A percentile compares a stretch with the other conserved stretches of the same genome.
Conservation (phyloP, 2,329 filamentous ascomycete genomes). For the Epichloe hybrida region DNA sequence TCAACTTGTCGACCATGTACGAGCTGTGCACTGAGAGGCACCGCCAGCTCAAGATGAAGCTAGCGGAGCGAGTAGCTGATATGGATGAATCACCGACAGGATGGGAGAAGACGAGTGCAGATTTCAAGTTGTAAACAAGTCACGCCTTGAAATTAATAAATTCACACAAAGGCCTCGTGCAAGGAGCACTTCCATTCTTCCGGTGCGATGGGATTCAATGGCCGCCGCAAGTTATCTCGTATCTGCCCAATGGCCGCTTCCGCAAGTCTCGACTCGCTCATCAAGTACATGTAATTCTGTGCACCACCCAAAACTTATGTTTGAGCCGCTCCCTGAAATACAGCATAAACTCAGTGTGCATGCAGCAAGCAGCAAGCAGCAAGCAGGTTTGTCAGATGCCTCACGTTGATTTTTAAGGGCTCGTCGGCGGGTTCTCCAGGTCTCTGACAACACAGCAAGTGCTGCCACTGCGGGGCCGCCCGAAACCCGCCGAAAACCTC, state of each 20-base stretch:
- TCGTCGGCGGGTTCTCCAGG: no score
- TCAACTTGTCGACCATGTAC: conserved; percentile 84
- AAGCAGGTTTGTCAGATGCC: no score
- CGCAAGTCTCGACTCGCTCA: background rate
- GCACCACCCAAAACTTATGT: background rate
- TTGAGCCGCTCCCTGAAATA: background rate
- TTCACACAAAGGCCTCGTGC: background rate
- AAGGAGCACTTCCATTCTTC: background rate
- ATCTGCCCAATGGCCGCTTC: background rate
- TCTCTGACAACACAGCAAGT: no score
- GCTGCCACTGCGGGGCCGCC: background rate
- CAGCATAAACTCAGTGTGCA: background rate
- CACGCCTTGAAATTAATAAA: background rate
- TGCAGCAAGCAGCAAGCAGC: background rate
- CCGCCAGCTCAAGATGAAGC: conserved; percentile 50
- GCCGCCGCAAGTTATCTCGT: background rate
- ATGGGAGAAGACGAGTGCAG: conserved; percentile 57
- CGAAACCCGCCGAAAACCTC: background rate
- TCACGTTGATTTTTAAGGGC: no score
- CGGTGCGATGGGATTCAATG: background rate
- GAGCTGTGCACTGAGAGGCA: conserved; percentile 78
- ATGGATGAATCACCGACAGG: conserved; percentile 42
- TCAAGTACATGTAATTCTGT: background rate
- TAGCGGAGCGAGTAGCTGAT: conserved; percentile 57
- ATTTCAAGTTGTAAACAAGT: conserved; percentile 55